Percentiles rank a stretch among this genome's conserved stretches.
Evolutionary conservation across 2,329 filamentous ascomycete species (phyloP).

Genomic region (Penicillium sp.): DNA sequence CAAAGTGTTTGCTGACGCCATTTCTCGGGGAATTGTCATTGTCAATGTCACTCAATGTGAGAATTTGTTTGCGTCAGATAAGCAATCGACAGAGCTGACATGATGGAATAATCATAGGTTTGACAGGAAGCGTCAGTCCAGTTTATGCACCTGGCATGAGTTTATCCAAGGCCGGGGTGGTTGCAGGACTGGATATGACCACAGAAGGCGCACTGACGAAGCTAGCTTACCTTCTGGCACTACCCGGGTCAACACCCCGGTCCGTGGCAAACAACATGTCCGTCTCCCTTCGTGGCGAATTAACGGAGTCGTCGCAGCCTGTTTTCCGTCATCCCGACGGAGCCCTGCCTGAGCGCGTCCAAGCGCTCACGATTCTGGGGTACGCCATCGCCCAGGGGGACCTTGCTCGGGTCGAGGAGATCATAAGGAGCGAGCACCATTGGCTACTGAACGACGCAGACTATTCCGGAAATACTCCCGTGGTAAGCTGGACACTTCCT

Average conservation of each 20-base stretch:
- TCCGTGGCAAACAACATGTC: conserved; percentile 76
- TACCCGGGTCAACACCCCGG: conserved; percentile 65
- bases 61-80: conserved; percentile 45
- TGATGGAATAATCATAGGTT: conserved; percentile 35
- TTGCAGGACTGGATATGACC: conserved; percentile 87
- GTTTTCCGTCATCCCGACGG: conserved; percentile 76
- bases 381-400: conserved; percentile 80
- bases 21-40: conserved; percentile 79
- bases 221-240: conserved; percentile 80
- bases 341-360: conserved; percentile 60
- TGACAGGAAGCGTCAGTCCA: conserved; percentile 74
- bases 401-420: conserved; percentile 66
- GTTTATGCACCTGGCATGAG: conserved; percentile 79
- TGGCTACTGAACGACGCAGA: conserved; percentile 75
- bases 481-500: conserved; percentile 36
- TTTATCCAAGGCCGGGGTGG: conserved; percentile 80
- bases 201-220: conserved; percentile 91
- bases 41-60: conserved; percentile 92
- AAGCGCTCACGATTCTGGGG: conserved; percentile 75
- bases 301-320: conserved; percentile 75
- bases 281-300: conserved; percentile 77
- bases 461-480: conserved; percentile 77
- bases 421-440: conserved; percentile 69
- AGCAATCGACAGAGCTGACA: conserved; percentile 24
- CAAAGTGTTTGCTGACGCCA: conserved; percentile 75